phyloP scores from a whole-genome alignment of 1,139 yeast genomes.

The Pichia inconspicua region DNA sequence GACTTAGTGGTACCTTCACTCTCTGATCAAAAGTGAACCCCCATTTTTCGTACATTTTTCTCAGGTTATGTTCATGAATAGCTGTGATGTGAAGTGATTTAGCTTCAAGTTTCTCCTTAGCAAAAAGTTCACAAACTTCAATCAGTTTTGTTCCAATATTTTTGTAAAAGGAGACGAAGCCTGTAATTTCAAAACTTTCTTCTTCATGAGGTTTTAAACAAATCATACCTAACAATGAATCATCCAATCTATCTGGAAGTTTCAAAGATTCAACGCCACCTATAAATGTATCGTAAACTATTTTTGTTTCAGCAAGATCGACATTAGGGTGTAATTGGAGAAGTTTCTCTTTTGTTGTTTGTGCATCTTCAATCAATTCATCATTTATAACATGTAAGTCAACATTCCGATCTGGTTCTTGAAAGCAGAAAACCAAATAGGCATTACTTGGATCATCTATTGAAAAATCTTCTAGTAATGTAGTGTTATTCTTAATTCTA shows the following conservation, averaged over 20 bases:
- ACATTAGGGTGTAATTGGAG: constrained; percentile 13
- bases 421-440: neutral
- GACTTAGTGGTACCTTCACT: constrained; percentile 23
- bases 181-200: constrained; percentile 36
- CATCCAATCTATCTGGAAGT: constrained; percentile 5
- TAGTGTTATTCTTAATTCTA: constrained; percentile 32
- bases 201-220: constrained; percentile 33
- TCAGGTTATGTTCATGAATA: constrained; percentile 44
- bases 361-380: constrained; percentile 19
- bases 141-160: constrained; percentile 34
- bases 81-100: constrained; percentile 33
- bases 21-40: constrained; percentile 31
- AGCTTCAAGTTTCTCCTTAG: constrained; percentile 8
- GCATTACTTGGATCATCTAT: neutral
- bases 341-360: constrained; percentile 23
- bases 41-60: constrained; percentile 37
- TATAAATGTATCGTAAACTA: constrained; percentile 1
- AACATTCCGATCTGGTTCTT: neutral
- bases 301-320: constrained; percentile 1
- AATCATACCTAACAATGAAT: constrained; percentile 35
- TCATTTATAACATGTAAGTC: neutral
- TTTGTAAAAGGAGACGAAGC: constrained; percentile 44
- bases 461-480: constrained; percentile 30
- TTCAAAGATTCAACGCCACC: neutral
- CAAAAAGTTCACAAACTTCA: constrained; percentile 15